Base-by-base conservation (phyloP, 1,139 yeast species). In the Yamadazyma diospyri region DNA sequence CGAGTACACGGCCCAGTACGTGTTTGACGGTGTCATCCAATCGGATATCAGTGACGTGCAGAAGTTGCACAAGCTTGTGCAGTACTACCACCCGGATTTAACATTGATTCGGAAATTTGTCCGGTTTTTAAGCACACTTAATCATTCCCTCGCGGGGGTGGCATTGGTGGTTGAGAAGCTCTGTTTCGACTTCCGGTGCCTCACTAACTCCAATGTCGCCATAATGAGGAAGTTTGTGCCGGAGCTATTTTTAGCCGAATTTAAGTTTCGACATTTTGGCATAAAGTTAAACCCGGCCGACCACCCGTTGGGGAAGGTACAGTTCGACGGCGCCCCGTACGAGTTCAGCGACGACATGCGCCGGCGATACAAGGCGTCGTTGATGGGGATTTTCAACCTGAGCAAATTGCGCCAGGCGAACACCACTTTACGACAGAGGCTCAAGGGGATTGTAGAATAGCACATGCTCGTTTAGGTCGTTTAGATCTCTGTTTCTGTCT, bases 31-130 rank as follows among this genome's bases (percentile, higher is more conserved):
- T 2, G 32, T 39, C 4, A 30, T 16, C 3, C 27, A 37, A 15
- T 3, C 11, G 3, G 9, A 28, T 2, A 6, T 35, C n/a, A 2
- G 23, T 11, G 13, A 16, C 2, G 16, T 19, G n/a, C 31, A 35
- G 7, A 39, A 35, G 27, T 14, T 36, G n/a, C 23, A 28, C 7
- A 1, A 23, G 12, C 30, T 43, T 35, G n/a, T 41, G 4, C 25
- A 23, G 21, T 23, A 32, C 18, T 42, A 40, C 28, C 17, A 28
- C 18, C 37, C 39, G 5, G 29, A 34, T 27, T 29, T 41, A 9
- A 13, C 21, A 1, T 25, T 35, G 4, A 27, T 36, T 2, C 33
- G 33, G 22, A 12, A 27, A 11, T 19, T 44, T 6, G 15, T 41
- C 3, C 29, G 18, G 14, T 31, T 32, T 22, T 18, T 43, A 11